These are phyloP conservation scores for Leptodermis oblonga DNA, from an alignment of 257 asterid genomes.

Conservation along the genomic window DNA sequence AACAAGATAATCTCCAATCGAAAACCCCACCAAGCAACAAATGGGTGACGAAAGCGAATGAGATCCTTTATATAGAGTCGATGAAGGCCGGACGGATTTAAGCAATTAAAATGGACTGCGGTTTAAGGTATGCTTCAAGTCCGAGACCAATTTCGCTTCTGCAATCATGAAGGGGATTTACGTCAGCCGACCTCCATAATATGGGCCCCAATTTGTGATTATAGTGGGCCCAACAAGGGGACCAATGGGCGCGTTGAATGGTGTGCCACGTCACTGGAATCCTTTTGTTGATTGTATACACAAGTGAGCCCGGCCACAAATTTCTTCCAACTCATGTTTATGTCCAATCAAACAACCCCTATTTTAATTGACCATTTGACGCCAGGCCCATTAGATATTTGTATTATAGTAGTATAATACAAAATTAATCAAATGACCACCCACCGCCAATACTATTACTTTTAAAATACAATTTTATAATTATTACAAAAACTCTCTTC, in stretches of 20 bases:
- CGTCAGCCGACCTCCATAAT: slow-evolving; percentile 25
- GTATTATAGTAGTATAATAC: too few relatives aligned
- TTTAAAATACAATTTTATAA: too few relatives aligned
- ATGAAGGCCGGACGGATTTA: slow-evolving; percentile 26
- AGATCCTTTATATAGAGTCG: slow-evolving; percentile 26
- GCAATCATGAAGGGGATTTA: slow-evolving; percentile 21
- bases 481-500: too few relatives aligned
- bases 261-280: slow-evolving; percentile 6
- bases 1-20: background rate
- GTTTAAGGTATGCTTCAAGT: slow-evolving; percentile 24
- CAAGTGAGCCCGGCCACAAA: background rate
- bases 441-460: too few relatives aligned
- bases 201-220: slow-evolving; percentile 17
- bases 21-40: slow-evolving; percentile 6
- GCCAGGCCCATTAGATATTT: too few relatives aligned
- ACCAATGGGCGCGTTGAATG: slow-evolving; percentile 6
- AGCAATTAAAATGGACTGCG: slow-evolving; percentile 17
- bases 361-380: too few relatives aligned
- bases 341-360: background rate
- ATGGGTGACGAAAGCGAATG: background rate
- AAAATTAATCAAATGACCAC: too few relatives aligned
- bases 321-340: background rate
- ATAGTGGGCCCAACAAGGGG: background rate
- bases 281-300: background rate
- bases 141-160: slow-evolving; percentile 26